phyloP scores from a whole-genome alignment of 441 rosid genomes.

The Metrosideros polymorpha region DNA sequence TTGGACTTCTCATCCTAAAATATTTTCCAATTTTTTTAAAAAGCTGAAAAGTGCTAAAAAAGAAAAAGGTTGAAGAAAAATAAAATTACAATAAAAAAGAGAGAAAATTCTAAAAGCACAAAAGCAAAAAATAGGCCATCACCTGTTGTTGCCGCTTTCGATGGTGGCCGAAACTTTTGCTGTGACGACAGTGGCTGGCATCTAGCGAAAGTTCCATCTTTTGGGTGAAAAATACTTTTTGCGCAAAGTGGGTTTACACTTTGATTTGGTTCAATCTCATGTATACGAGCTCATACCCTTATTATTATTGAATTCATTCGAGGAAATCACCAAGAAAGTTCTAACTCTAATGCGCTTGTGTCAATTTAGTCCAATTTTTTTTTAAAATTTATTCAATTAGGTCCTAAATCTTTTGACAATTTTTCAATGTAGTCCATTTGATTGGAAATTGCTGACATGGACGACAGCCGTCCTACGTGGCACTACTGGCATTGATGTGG shows the following conservation, averaged over 20 bases:
- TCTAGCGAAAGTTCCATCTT: background rate
- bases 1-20: background rate
- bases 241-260: background rate
- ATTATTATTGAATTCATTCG: no score
- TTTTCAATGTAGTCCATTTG: no score
- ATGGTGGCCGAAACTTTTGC: background rate
- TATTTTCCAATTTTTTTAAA: background rate
- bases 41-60: background rate
- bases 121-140: background rate
- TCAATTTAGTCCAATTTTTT: no score
- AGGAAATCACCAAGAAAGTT: no score
- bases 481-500: no score
- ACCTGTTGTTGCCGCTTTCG: background rate
- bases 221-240: background rate
- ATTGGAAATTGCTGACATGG: no score
- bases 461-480: no score
- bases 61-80: background rate
- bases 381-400: no score
- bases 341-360: no score
- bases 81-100: background rate
- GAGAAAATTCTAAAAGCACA: background rate
- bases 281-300: background rate
- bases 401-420: no score
- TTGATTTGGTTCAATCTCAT: background rate
- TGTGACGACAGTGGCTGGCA: background rate